phyloP scores from a whole-genome alignment of 495 filamentous ascomycete species.

The Xylaria scruposa region DNA sequence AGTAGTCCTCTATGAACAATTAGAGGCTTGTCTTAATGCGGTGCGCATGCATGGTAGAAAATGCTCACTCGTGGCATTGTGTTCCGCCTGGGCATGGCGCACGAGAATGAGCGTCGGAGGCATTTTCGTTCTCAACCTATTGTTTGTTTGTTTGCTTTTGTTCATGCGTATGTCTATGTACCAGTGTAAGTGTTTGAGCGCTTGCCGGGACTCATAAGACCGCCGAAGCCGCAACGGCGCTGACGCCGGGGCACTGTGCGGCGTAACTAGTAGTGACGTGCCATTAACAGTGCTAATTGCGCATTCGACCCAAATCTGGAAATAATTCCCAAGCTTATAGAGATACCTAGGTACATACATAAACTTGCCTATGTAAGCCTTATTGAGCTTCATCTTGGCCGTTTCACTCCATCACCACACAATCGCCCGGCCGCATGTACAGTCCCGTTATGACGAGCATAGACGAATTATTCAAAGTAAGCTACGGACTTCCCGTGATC shows the following conservation, averaged over 20 bases:
- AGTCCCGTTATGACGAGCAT: constrained; percentile 69
- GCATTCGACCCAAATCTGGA: neutral
- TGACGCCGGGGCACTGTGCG: constrained; percentile 4
- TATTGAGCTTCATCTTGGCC: neutral
- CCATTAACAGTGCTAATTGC: constrained; percentile 2
- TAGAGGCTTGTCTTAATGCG: constrained; percentile 25
- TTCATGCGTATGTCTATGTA: neutral
- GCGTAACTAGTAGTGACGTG: neutral
- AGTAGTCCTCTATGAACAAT: constrained; percentile 53
- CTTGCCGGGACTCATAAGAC: neutral
- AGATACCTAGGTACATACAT: neutral
- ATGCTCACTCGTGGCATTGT: constrained; percentile 56
- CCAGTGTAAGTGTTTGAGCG: neutral
- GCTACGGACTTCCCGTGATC: constrained; percentile 10
- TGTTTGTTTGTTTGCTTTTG: neutral
- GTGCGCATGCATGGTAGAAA: neutral
- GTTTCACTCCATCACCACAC: neutral
- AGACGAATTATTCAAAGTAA: constrained; percentile 85
- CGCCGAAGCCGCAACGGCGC: constrained; percentile 7
- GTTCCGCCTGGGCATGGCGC: constrained; percentile 63
- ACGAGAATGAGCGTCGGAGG: constrained; percentile 65
- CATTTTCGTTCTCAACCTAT: constrained; percentile 43
- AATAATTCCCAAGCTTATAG: constrained; percentile 2
- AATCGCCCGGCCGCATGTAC: neutral
- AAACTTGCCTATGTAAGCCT: neutral